These are phyloP conservation scores for Talaromyces borbonicus DNA, from an alignment of 495 filamentous ascomycete genomes.

Conservation along the genomic window DNA sequence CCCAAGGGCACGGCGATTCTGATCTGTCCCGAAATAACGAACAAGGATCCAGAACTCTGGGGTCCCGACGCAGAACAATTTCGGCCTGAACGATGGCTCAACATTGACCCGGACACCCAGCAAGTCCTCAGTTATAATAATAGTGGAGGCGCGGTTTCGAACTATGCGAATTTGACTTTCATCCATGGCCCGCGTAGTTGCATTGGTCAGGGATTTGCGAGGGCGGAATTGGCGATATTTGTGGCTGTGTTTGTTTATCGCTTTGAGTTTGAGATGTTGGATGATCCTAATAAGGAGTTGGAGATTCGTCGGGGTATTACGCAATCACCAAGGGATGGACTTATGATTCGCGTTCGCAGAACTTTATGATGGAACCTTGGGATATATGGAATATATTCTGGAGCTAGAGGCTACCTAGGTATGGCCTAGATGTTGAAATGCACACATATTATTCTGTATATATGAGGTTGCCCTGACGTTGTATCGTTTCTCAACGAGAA, in stretches of 20 bases:
- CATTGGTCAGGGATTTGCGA: slow-evolving; percentile 74
- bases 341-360: slow-evolving; percentile 45
- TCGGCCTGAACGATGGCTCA: slow-evolving; percentile 70
- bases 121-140: slow-evolving; percentile 9
- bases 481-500: too few species aligned
- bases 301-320: slow-evolving; percentile 50
- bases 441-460: too few species aligned
- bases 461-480: too few species aligned
- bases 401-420: too few species aligned
- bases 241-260: slow-evolving; percentile 65
- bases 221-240: slow-evolving; percentile 72
- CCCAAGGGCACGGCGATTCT: slow-evolving; percentile 46
- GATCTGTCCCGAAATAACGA: slow-evolving; percentile 47
- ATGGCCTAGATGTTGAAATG: too few species aligned
- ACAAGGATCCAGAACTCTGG: slow-evolving; percentile 71
- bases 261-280: slow-evolving; percentile 55
- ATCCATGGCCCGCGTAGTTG: slow-evolving; percentile 73
- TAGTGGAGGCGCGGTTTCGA: slow-evolving; percentile 47
- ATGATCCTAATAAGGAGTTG: slow-evolving; percentile 50
- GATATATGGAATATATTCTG: too few species aligned
- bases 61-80: slow-evolving; percentile 72
- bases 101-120: slow-evolving; percentile 21
- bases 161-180: slow-evolving; percentile 74
- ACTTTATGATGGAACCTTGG: too few species aligned
- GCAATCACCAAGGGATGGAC: slow-evolving; percentile 51